Evolutionary conservation across 2,329 filamentous ascomycete species (phyloP), one percentile per base, ranked within the genome.

Genomic region (Colletotrichum costaricense): DNA sequence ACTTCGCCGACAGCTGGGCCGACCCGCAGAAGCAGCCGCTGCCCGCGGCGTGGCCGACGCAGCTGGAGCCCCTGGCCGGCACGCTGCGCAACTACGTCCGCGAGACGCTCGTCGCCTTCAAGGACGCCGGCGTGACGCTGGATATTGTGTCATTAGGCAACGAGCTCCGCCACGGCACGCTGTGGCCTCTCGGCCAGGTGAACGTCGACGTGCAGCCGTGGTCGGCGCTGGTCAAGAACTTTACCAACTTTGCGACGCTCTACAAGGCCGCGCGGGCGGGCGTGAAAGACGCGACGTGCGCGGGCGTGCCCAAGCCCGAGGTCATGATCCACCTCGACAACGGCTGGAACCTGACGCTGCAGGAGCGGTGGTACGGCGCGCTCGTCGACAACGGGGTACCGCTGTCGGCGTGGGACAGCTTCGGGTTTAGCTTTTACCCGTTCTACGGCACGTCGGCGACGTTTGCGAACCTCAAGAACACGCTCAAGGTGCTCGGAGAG

Each of bases 131-230:
- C 9, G 82, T 87, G 54, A 75, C 80, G 24, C 77, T 84, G 24
- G 77, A 76, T 35, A 80, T 85, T 33, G 83, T 87, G 4, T 83
- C 76, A 5, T 78, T 83, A 22, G 81, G 81, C 35, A 82, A 83
- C 63, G 81, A 83, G 76, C 81, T 83, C 74, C 72, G 78, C 16
- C 76, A 78, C 57, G 81, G 81, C 22, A 75, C 81, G 65, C 76
- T 83, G 57, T 83, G 79, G 77, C 81, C 81, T 2, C 67, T 78
- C 0, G 81, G 80, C 33, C 67, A 78, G 35, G 77, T 79, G 35
- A 75, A 79, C 60, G 80, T 84, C 12, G 80, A 83, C 68, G 75
- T 81, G 33, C 72, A 82, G 66, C 81, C 80, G 6, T 78, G 76
- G 63, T 55, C 74, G 11, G 77, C 78, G 3, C 78, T 79, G 4